Evolutionary conservation across 768 basidiomycete species (phyloP), one percentile per base, ranked within the genome.

Genomic region (Boletus rubescentipes): DNA sequence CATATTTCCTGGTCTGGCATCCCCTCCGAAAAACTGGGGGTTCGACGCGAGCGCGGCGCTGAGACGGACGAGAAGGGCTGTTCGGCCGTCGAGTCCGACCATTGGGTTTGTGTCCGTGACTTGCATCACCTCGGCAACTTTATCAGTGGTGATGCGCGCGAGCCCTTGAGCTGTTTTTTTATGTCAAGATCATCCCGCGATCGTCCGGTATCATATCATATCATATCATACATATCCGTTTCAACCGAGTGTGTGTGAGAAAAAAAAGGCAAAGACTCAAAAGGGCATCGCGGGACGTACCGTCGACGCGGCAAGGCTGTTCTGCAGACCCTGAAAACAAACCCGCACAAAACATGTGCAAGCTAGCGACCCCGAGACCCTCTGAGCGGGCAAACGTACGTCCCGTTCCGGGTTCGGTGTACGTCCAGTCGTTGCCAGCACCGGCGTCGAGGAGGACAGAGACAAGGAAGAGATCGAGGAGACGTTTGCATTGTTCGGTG

Each of bases 371-470:
- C 1, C 87, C 96, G 7, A 99, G 73, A 0, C 96, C 96, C 66
- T 86, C 91, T 6, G 81, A 94, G 61, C 88, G 79, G 47, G 74
- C 66, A 68, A 84, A 93, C 0, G 69, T 74, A 51, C 75, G 63
- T 0, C 80, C 81, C 0, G 81, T 79, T 0, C 67, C 72, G 6
- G 77, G 68, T 53, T 95, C 93, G 8, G 72, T 76, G 70, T 88
- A 98, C 11, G 70, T 71, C 95, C 95, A 98, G 2, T 72, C 63
- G 51, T 82, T 86, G 0, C 95, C 96, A 0, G 95, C 96, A 2
- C 95, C 95, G 0, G 95, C 96, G 62, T 98, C 96, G 34, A 99
- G 83, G 14, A 98, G 79, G 9, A 98, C 96, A 11, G 93, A 93
- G 30, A 92, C 89, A 49, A 86, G 73, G 74, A 94, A 95, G 37